Evolutionary conservation across 108 stramenopile genomes (phyloP), one percentile per base, ranked within the genome.

Genomic region (Aurantiochytrium sp.): DNA sequence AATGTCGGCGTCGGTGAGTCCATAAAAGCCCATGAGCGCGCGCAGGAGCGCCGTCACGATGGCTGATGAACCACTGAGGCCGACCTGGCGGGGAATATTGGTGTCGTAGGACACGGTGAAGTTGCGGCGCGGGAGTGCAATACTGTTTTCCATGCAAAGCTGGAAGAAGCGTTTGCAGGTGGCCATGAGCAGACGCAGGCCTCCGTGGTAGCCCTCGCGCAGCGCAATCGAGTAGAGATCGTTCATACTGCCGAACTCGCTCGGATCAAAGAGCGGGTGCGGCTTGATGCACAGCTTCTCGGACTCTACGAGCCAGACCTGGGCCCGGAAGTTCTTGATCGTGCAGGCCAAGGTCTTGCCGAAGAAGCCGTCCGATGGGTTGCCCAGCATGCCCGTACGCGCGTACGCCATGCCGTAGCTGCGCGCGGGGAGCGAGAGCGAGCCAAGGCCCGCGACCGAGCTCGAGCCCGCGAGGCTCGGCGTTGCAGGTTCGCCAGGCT

Each of bases 51-150:
- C 90, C 34, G 85, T 88, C 30, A 91, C 85, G 68, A 91, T 91
- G 54, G 90, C 90, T 4, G 81, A 86, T 5, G 87, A 88, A 27
- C 90, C 90, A 10, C 86, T 48, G 15, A 91, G 54, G 4, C 90
- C 90, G 0, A 91, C 90, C 54, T 87, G 86, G 24, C 90, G 85
- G 19, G 90, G 90, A 21, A 91, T 87, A 50, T 59, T 91, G 32
- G 90, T 89, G 50, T 91, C 55, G 24, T 87, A 91, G 34, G 48
- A 53, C 21, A 52, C 85, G 5, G 86, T 48, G 36, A 85, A 85
- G 34, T 54, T 81, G 1, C 87, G 59, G 10, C 48, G 69, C 3
- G 45, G 85, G 2, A 90, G 65, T 4, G 54, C 37, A 8, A 90
- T 27, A 12, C 55, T 85, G 5, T 37, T 41, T 5, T 55, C 87